These are phyloP conservation scores for Cercospora citrullina DNA, from an alignment of 2,329 filamentous ascomycete genomes.

Conservation along the genomic window DNA sequence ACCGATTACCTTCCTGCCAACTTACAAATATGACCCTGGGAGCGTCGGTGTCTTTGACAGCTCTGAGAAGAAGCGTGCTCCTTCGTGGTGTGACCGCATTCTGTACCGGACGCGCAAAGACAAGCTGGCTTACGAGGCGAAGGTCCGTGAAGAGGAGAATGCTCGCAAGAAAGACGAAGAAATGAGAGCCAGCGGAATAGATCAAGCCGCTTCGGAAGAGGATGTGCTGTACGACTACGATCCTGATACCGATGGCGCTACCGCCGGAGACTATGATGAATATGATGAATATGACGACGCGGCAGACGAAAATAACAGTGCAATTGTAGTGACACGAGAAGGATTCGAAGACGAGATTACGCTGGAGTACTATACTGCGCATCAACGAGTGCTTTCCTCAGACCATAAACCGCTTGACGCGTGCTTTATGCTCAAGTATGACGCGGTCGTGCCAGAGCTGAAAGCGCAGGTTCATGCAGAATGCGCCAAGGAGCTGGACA, in stretches of 20 bases:
- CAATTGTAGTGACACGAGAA: constrained; percentile 58
- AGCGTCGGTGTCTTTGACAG: constrained; percentile 90
- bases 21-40: constrained; percentile 98
- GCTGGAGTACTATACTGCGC: constrained; percentile 75
- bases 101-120: constrained; percentile 77
- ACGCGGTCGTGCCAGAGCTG: constrained; percentile 79
- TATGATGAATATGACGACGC: constrained; percentile 52
- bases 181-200: constrained; percentile 78
- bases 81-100: constrained; percentile 96
- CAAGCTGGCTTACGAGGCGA: constrained; percentile 62
- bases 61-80: constrained; percentile 87
- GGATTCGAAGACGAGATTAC: constrained; percentile 57
- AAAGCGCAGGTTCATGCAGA: constrained; percentile 83
- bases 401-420: constrained; percentile 92
- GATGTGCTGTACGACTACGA: constrained; percentile 88
- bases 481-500: constrained; percentile 82
- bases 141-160: constrained; percentile 63
- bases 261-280: constrained; percentile 56
- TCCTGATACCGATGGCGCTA: constrained; percentile 71
- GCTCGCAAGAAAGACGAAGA: constrained; percentile 75
- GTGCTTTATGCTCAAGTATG: constrained; percentile 79
- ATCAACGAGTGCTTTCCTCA: constrained; percentile 86
- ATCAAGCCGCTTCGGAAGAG: constrained; percentile 72
- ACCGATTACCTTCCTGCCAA: constrained; percentile 81
- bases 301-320: constrained; percentile 50